Evolutionary conservation across 2,329 filamentous ascomycete species (phyloP).

Genomic region (Apiospora aurea): DNA sequence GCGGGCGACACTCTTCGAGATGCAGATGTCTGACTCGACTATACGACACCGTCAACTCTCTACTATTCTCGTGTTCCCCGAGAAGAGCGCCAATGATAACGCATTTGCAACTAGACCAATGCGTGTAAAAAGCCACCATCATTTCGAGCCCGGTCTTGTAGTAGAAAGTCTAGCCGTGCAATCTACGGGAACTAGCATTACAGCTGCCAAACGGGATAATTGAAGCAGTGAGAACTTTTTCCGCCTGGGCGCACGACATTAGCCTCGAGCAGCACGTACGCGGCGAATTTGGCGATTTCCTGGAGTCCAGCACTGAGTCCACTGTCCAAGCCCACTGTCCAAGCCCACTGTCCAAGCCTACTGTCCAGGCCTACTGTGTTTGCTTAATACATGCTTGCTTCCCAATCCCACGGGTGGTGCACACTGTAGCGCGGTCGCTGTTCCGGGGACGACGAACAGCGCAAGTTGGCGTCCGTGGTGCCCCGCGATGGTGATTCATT

Average conservation of each 20-base stretch:
- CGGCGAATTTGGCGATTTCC: background rate
- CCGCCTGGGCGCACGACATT: background rate
- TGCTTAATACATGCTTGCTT: background rate
- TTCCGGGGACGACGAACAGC: background rate
- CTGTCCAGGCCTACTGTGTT: background rate
- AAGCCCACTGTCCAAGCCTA: background rate
- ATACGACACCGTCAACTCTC: background rate
- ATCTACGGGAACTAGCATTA: background rate
- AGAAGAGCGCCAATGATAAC: background rate
- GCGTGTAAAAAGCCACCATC: background rate
- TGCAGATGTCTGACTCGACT: background rate
- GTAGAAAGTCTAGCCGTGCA: background rate
- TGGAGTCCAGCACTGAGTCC: background rate
- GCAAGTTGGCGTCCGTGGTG: background rate
- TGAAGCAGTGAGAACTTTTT: constrained; percentile 17
- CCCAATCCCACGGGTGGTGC: background rate
- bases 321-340: background rate
- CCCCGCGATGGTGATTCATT: constrained; percentile 14
- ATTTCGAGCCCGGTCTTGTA: background rate
- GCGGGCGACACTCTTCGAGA: background rate
- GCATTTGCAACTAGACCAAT: background rate
- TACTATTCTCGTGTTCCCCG: background rate
- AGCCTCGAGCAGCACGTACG: constrained; percentile 6
- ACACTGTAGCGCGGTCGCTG: background rate
- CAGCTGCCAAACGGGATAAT: background rate